Base-by-base conservation (phyloP, 176 grass and related monocot species). In the Panicum miliaceum region DNA sequence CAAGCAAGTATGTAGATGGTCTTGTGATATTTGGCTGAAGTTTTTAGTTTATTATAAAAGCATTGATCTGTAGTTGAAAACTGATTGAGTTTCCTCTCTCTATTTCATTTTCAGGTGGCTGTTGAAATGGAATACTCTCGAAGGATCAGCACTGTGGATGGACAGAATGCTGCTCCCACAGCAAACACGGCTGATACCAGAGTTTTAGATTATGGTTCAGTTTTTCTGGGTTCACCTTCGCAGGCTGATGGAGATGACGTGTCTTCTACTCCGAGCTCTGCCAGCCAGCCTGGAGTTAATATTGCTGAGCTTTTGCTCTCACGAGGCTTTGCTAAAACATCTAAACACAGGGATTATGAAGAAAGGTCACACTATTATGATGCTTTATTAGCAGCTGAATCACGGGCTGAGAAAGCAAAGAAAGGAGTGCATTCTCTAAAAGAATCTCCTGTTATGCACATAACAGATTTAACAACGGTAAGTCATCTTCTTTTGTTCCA, bases 101-200 rank as follows among this genome's bases (percentile, higher is more conserved):
- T 73, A 1, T 50, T 48, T 69, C 11, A 82, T 79, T 75, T 89
- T 32, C 70, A 99, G 96, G 96, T 96, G 32, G 89, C 86, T 37
- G 96, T 99, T 71, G 87, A 89, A 65, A 99, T 99, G 96, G 96
- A 99, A 73, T 99, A 99, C 43, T 94, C 96, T 80, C 86, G 96
- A 84, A 99, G 92, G 79, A 90, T 99, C 51, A 86, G 84, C 74
- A 77, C 83, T 22, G 15, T 84, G 52, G 91, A 95, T 74, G 93
- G 91, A 76, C 89, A 90, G 62, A 89, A 60, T 85, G 61, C 70
- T 32, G 84, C 35, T 20, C 84, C 91, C 7, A 62, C 80, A 65
- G n/a, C 85, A 16, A 89, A 71, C 57, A 41, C 36, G 2, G 83
- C 85, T 41, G 96, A 95, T 87, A 68, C 89, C 68, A 92, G 91